These are phyloP conservation scores for Crepidotus variabilis DNA, from an alignment of 768 basidiomycete genomes.

Conservation along the genomic window DNA sequence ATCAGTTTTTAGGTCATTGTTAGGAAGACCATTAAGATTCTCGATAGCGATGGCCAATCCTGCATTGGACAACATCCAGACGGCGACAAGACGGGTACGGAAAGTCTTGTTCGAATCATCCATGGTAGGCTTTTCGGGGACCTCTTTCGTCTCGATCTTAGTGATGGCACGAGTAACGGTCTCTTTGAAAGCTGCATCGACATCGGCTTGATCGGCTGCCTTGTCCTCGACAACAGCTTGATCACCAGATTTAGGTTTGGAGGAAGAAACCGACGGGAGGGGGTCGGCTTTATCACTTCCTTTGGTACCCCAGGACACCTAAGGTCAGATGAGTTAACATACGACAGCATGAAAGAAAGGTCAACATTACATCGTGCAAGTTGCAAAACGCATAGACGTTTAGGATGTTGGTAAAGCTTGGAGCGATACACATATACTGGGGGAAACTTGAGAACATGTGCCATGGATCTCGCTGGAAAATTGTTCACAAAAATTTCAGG, in stretches of 20 bases:
- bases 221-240: slow-evolving; percentile 84
- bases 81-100: slow-evolving; percentile 81
- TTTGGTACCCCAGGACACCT: slow-evolving; percentile 95
- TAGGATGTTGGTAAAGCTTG: slow-evolving; percentile 91
- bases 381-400: slow-evolving; percentile 99
- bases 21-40: slow-evolving; percentile 63
- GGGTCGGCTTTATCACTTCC: slow-evolving; percentile 93
- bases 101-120: slow-evolving; percentile 92
- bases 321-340: slow-evolving; percentile 4
- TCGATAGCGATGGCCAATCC: slow-evolving; percentile 70
- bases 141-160: slow-evolving; percentile 64
- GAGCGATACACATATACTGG: slow-evolving; percentile 87
- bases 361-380: slow-evolving; percentile 70
- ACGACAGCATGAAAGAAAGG: not conserved
- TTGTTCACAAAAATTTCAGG: not conserved
- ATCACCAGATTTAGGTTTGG: slow-evolving; percentile 72
- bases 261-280: slow-evolving; percentile 84
- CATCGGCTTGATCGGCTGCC: slow-evolving; percentile 78
- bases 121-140: slow-evolving; percentile 72
- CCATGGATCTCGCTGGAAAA: slow-evolving; percentile 85
- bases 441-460: slow-evolving; percentile 95
- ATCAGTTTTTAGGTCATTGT: slow-evolving; percentile 32
- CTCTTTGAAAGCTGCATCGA: slow-evolving; percentile 88
- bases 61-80: slow-evolving; percentile 77
- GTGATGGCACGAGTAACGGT: slow-evolving; percentile 86